Evolutionary conservation across 306 rosid species (phyloP), one percentile per base, ranked within the genome.

Genomic region (Glycyrrhiza uralensis): DNA sequence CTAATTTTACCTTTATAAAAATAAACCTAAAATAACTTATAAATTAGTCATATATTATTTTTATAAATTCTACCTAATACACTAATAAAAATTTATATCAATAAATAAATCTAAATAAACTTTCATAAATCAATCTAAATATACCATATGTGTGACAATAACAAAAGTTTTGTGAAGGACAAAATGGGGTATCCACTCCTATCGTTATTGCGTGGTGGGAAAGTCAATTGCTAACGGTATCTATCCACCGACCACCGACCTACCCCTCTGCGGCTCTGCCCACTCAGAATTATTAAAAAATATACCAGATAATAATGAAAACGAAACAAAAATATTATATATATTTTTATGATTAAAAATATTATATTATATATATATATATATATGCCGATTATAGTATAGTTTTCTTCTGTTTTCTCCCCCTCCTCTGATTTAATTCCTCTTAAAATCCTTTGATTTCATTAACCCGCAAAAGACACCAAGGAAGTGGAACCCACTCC

Each of bases 241-340:
- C 90, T 66, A 84, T 86, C 94, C 85, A 86, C 90, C 93, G 93
- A 85, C 93, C 93, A 85, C 90, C 91, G 89, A 86, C 94, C 91
- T 79, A 75, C 80, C 81, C 57, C 66, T 74, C 73, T 77, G 67
- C 80, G 80, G 52, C 66, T 74, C 73, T 77, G 67, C 64, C 83
- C 74, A 71, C 83, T 76, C 75, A 79, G 54, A 76, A 79, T 80
- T 64, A 77, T 77, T 76, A 39, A 38, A 60, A 6, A 57, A 9
- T 35, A 62, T 32, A n/a, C 0, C 11, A 66, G 52, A 58, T 14
- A 77, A 68, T 51, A 57, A 68, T 75, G 70, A 77, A 76, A 76
- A 69, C 38, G 64, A 75, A 71, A 64, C 47, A 61, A 76, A 47
- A 4, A 33, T 57, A 14, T 57, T 14, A 6, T 57, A 46, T 51